Evolutionary conservation across 768 basidiomycete species (phyloP), one percentile per base, ranked within the genome.

Genomic region (Trametes elegans): DNA sequence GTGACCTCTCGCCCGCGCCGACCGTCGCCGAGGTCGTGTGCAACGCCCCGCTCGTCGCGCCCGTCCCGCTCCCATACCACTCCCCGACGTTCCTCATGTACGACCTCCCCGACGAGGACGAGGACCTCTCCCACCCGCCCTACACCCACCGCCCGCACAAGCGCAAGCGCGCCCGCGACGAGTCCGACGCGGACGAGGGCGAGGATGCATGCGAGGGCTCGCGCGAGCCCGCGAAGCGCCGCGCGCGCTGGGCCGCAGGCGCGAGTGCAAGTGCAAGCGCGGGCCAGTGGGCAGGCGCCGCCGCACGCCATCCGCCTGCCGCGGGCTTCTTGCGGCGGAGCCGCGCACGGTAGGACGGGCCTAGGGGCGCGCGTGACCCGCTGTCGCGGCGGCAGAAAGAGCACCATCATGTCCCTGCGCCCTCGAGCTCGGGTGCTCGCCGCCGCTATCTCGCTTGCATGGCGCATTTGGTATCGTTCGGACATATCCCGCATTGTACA

Each of bases 71-170:
- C 32, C 86, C 85, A 2, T 86, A 83, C 69, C 83, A 84, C 51
- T 83, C 84, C 9, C 85, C 85, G 24, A 80, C 79, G 0, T 85
- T 86, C 66, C 80, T 87, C 51, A 81, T 85, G 49, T 86, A 84
- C 66, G 82, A 84, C 52, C 71, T 81, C 21, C 86, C 86, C 0
- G 85, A 85, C 70, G 71, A 81, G 7, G 84, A 85, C 69, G 81
- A 85, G 64, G 84, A 87, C 64, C 78, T 87, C 36, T 87, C 86
- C 0, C 80, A 80, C 59, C 83, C 86, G 7, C 86, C 85, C 0
- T 87, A 87, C 73, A 83, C 72, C n/a, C 70, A 69, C 60, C 70
- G 77, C 65, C 71, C 74, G n/a, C 51, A 71, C 3, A 85, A 85
- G 62, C 80, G 84, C 43, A 84, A 83, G 61, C 81, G 80, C 46